A percentile compares a stretch with the other conserved stretches of the same genome.
Conservation (phyloP, 1,284 basidiomycete species). For the Heliocybe sulcata region DNA sequence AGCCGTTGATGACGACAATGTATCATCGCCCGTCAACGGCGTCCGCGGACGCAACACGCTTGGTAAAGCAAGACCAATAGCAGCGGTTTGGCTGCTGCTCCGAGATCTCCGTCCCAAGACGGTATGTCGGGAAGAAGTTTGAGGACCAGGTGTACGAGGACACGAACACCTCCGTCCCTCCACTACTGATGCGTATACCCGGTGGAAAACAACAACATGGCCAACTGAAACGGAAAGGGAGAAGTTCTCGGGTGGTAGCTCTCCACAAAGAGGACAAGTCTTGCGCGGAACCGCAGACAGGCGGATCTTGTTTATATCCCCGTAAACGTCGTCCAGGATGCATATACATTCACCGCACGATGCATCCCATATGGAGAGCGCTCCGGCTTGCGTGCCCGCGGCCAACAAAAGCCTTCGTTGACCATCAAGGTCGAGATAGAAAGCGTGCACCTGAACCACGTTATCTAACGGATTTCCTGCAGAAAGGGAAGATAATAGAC, state of each 20-base stretch:
- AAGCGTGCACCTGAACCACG: slow-evolving; percentile 45
- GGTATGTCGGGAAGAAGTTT: slow-evolving; percentile 33
- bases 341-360: slow-evolving; percentile 51
- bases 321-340: slow-evolving; percentile 50
- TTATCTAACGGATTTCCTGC: slow-evolving; percentile 51
- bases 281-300: slow-evolving; percentile 42
- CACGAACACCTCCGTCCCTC: slow-evolving; percentile 62
- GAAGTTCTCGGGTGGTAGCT: slow-evolving; percentile 57
- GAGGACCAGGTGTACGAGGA: slow-evolving; percentile 31
- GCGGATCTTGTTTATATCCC: slow-evolving; percentile 43
- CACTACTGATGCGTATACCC: slow-evolving; percentile 45
- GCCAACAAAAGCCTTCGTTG: slow-evolving; percentile 45
- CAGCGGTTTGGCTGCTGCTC: slow-evolving; percentile 48
- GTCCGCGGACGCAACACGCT: slow-evolving; percentile 36
- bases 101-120: slow-evolving; percentile 47
- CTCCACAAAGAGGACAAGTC: slow-evolving; percentile 61
- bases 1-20: slow-evolving; percentile 36
- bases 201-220: slow-evolving; percentile 52
- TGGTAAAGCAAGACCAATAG: slow-evolving; percentile 35
- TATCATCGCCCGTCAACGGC: slow-evolving; percentile 26
- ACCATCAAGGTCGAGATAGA: slow-evolving; percentile 41
- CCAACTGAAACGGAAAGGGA: slow-evolving; percentile 56
- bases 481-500: slow-evolving; percentile 13
- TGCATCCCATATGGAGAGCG: slow-evolving; percentile 67
- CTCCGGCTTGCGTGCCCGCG: slow-evolving; percentile 57